Evolutionary conservation across 108 stramenopile genomes (phyloP), one percentile per base, ranked within the genome.

Genomic region (Epipyxis sp.): DNA sequence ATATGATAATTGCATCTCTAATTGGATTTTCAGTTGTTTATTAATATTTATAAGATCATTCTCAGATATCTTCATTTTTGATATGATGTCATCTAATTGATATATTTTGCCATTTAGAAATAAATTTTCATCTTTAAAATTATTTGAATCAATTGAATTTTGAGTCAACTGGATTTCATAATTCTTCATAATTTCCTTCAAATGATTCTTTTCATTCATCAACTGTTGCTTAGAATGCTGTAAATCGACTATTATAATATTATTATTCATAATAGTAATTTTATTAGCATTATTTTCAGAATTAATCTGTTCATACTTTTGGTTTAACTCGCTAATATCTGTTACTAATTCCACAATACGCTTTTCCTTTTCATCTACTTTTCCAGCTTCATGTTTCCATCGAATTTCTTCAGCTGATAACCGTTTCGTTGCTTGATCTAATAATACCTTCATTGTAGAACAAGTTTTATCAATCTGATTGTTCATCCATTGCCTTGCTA

Each of bases 1-100:
- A 61, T 79, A 76, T 16, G 42, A 76, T 29, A 29, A 76, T 67
- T 81, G 80, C 0, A 79, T 79, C 16, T 71, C 71, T 16, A 81
- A 79, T 79, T 81, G 69, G 40, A 13, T 16, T 16, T 68, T 13
- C 20, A 68, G 16, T 20, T 20, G 29, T 20, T 13, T 25, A 20
- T 68, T 37, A 25, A 16, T 13, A 20, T 57, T 16, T 16, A 25
- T 57, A 25, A 57, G 16, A 20, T 57, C 20, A 25, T 57, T 25
- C 25, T 57, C 20, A 20, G 16, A 20, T 69, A 13, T 25, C 1
- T 0, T 25, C 50, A 58, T 54, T 1, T 1, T 74, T 16, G 25
- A 1, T 27, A 2, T 25, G 72, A 59, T 1, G 57, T 30, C 25
- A 3, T 43, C 6, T n/a, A 37, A 79, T 78, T 78, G 78, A 69